Conservation (phyloP, 2,329 filamentous ascomycete species). For the Trichoderma endophyticum region DNA sequence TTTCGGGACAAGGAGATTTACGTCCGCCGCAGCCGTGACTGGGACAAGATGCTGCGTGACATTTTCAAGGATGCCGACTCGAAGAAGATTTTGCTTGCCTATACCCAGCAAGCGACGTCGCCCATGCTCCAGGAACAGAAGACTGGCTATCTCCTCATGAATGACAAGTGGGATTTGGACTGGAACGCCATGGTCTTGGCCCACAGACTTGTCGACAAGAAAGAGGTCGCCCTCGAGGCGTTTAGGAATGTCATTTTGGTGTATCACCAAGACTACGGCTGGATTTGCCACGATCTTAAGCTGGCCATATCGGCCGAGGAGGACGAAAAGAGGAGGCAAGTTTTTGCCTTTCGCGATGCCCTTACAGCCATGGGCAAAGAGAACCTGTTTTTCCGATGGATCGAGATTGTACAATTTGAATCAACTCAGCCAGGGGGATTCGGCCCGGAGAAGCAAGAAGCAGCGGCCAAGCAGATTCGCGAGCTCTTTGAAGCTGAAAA, state of each 20-base stretch:
- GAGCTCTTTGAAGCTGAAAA: conserved; percentile 70
- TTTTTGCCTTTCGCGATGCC: conserved; percentile 76
- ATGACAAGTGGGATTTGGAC: conserved; percentile 82
- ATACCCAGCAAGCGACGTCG: conserved; percentile 66
- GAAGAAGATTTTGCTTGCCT: conserved; percentile 56
- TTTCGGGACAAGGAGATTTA: conserved; percentile 80
- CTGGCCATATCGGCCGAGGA: conserved; percentile 51
- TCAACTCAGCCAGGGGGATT: conserved; percentile 76
- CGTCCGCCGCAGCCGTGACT: conserved; percentile 71
- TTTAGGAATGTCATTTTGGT: conserved; percentile 71
- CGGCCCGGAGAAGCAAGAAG: conserved; percentile 67
- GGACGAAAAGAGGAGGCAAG: conserved; percentile 66
- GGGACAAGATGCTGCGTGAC: conserved; percentile 60
- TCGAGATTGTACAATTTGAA: conserved; percentile 88
- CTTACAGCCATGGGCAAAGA: conserved; percentile 78
- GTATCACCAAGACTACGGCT: conserved; percentile 64
- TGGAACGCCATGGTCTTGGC: conserved; percentile 77
- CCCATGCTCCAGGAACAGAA: conserved; percentile 66
- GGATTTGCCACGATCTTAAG: conserved; percentile 60
- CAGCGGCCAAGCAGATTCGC: conserved; percentile 70
- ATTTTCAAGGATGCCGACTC: conserved; percentile 51
- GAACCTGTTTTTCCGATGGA: conserved; percentile 85
- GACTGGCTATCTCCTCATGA: conserved; percentile 85
- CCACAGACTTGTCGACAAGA: conserved; percentile 64
- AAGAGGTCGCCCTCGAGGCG: conserved; percentile 58